Evolutionary conservation across 768 basidiomycete species (phyloP).

Genomic region (Strobilomyces dryophilus): DNA sequence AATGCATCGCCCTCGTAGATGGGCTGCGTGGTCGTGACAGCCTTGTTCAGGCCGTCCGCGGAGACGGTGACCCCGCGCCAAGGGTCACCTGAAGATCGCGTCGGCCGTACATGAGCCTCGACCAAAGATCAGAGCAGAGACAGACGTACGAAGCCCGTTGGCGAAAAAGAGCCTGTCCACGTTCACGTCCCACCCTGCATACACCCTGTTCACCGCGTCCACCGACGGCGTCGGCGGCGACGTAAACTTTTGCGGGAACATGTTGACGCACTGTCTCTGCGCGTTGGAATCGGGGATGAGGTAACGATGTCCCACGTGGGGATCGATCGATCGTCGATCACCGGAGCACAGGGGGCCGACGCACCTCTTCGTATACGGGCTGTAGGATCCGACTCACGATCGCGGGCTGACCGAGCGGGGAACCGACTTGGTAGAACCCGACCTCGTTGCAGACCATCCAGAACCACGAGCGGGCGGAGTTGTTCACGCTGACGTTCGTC

Average conservation of each 20-base stretch:
- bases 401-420: conserved; percentile 33
- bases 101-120: neutral
- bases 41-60: conserved; percentile 42
- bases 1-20: conserved; percentile 60
- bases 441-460: conserved; percentile 77
- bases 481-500: conserved; percentile 54
- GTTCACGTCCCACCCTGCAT: conserved; percentile 60
- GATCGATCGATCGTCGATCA: too few species aligned
- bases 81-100: conserved; percentile 54
- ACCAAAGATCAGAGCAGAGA: too few species aligned
- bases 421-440: conserved; percentile 44
- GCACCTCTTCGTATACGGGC: conserved; percentile 28
- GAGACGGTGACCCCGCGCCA: conserved; percentile 71
- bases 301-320: too few species aligned
- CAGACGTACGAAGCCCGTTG: conserved; percentile 55
- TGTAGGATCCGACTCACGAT: conserved; percentile 33
- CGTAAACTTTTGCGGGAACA: conserved; percentile 60
- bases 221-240: conserved; percentile 42
- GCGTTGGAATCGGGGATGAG: too few species aligned
- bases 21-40: conserved; percentile 50
- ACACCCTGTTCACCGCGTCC: conserved; percentile 41
- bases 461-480: conserved; percentile 58
- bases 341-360: neutral
- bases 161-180: conserved; percentile 63
- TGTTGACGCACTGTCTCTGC: conserved; percentile 65